Base-by-base conservation (phyloP, 1,284 basidiomycete genomes). In the Erythrobasidium hasegawianum region DNA sequence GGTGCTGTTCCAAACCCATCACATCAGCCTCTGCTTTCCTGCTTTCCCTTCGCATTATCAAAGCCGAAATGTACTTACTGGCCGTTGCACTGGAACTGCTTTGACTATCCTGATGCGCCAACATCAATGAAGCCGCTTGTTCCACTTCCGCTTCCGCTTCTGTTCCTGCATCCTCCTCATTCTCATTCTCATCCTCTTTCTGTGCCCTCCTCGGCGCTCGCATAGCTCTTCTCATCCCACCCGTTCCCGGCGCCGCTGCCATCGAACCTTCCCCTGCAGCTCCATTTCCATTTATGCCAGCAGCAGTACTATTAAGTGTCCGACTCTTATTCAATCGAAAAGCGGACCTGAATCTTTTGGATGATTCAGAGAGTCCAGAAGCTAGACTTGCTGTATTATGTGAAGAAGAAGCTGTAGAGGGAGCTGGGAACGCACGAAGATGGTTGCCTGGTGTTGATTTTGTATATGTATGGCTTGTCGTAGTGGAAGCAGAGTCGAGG, bases 321-420 rank as follows among this genome's bases (percentile, higher is more conserved):
- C 50, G 9, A 20, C 59, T 52, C 27, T 57, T 68, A n/a, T 68
- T 68, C 10, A 68, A 41, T 27, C 67, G 41, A 53, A 68, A 68
- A 29, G 67, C 67, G 22, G 53, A 57, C 11, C 67, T 13, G 56
- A 68, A 68, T 1, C 67, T 60, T 39, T 62, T 53, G 27, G 20
- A 29, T 27, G 54, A 58, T 54, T 68, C 67, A 27, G 33, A 53
- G 41, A 68, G 50, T 1, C 67, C 67, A n/a, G 47, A 50, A n/a
- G 62, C 47, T 40, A 43, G 18, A 29, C 62, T 20, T 16, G 20
- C 20, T 8, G 50, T n/a, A n/a, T n/a, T n/a, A n/a, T n/a, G n/a
- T n/a, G n/a, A n/a, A n/a, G n/a, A n/a, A n/a, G n/a, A n/a, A n/a
- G n/a, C n/a, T 3, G 50, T 16, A 24, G 50, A 53, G 50, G 50